Evolutionary conservation across 2,329 filamentous ascomycete species (phyloP), one percentile per base, ranked within the genome.

Genomic region (Stagonosporopsis rhizophila): DNA sequence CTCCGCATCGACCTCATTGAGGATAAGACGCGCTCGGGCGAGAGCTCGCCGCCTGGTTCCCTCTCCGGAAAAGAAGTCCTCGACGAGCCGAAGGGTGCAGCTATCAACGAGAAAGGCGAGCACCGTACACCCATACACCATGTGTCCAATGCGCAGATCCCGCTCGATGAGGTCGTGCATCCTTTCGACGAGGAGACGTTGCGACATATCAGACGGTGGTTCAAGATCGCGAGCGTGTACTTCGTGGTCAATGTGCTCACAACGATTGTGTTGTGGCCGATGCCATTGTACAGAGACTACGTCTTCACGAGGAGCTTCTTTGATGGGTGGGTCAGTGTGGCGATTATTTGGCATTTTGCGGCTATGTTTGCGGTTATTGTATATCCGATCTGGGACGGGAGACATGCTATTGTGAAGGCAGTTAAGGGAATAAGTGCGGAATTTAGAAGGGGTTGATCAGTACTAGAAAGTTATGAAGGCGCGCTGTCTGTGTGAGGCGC

Each of bases 241-340:
- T 58, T 58, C 19, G 50, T 58, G 25, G 37, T 58, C 34, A 58
- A 58, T 30, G 50, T 58, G 12, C 19, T 58, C 2, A 45, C 55
- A 1, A 58, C 55, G 3, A 58, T 58, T 0, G 81, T 96, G 1
- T 82, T 96, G n/a, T 96, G 92, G 91, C 92, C 92, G 0, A 93
- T 96, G 83, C 92, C 92, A 1, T 86, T 96, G 85, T 96, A 93
- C 69, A 92, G 91, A 17, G 84, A 84, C 1, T 96, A 96, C 71
- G 84, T 96, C 50, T 94, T 94, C 76, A 87, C 83, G 72, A 88
- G 89, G 79, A 80, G 80, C 9, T 94, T 94, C 80, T 94, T 93
- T 76, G 89, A 88, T 0, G 89, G 89, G 39, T 92, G 89, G 89
- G 85, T 92, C 9, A 81, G 85, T 1, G 62, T 70, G 3, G 67